Evolutionary conservation across 2,329 filamentous ascomycete genomes (phyloP).

Genomic region (Diplocarpon mali): DNA sequence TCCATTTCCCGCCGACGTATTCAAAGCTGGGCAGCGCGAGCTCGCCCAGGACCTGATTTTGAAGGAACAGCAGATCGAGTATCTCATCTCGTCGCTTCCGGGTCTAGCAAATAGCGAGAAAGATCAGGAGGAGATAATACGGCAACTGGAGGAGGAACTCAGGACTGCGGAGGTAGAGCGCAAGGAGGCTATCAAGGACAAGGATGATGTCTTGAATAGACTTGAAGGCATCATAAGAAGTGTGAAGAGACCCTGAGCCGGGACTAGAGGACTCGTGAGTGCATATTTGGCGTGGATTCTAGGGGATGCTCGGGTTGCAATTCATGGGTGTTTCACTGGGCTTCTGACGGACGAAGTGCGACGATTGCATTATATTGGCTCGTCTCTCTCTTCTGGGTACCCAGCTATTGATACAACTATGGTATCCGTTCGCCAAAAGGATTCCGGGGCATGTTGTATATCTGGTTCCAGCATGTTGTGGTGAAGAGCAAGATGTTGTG

Average conservation of each 20-base stretch:
- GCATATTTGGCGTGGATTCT: conserved; percentile 11
- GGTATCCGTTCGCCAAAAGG: too few species aligned
- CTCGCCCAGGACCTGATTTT: conserved; percentile 65
- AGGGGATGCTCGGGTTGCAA: conserved; percentile 8
- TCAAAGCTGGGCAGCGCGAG: conserved; percentile 57
- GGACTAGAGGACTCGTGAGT: neutral
- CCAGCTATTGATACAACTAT: too few species aligned
- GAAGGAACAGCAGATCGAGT: conserved; percentile 76
- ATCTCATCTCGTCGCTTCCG: conserved; percentile 62
- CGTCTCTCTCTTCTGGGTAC: too few species aligned
- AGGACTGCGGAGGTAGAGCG: conserved; percentile 51
- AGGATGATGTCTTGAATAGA: conserved; percentile 46
- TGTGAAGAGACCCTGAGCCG: conserved; percentile 43
- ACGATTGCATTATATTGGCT: neutral
- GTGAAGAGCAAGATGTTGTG: too few species aligned
- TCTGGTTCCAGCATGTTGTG: too few species aligned
- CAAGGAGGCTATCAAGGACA: conserved; percentile 52
- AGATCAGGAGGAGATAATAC: conserved; percentile 60
- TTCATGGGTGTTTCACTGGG: neutral
- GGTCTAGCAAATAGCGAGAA: conserved; percentile 69
- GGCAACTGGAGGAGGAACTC: conserved; percentile 53
- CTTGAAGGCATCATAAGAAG: conserved; percentile 51
- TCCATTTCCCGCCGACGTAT: conserved; percentile 50
- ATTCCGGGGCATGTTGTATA: too few species aligned
- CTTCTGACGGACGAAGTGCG: neutral